Conservation (phyloP, 768 basidiomycete species). For the Russula earlei region DNA sequence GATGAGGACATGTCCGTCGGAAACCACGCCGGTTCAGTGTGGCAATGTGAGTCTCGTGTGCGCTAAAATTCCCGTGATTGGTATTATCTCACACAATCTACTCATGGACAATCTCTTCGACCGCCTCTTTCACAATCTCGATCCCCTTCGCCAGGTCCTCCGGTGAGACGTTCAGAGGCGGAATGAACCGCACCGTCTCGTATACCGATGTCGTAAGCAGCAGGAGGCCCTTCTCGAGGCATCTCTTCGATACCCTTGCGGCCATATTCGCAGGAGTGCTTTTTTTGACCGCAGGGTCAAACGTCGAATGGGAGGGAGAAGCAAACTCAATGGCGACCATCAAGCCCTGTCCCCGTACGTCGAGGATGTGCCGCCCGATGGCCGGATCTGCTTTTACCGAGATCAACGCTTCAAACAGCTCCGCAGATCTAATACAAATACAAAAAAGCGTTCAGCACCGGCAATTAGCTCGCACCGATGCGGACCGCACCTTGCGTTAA, state of each 20-base stretch:
- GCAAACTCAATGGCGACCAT: conserved; percentile 83
- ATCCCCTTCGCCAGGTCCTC: conserved; percentile 66
- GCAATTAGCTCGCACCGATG: neutral
- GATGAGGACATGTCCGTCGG: neutral
- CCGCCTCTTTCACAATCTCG: conserved; percentile 56
- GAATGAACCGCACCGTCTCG: conserved; percentile 88
- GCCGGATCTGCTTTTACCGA: conserved; percentile 44
- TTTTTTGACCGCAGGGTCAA: conserved; percentile 35
- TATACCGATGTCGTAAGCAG: conserved; percentile 86
- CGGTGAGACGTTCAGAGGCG: conserved; percentile 71
- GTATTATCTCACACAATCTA: neutral
- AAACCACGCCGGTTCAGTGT: neutral
- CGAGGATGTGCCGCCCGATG: conserved; percentile 55
- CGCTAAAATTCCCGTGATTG: neutral
- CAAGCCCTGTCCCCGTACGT: conserved; percentile 81
- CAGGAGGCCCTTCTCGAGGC: conserved; percentile 78
- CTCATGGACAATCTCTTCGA: conserved; percentile 55
- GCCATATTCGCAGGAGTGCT: conserved; percentile 48
- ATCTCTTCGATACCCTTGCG: conserved; percentile 61
- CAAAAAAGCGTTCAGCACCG: neutral
- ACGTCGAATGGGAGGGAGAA: conserved; percentile 45
- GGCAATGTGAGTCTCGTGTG: neutral
- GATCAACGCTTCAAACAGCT: conserved; percentile 58
- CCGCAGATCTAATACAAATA: conserved; percentile 44
- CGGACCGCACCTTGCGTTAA: conserved; percentile 47